Conservation (phyloP, 2,329 filamentous ascomycete genomes). For the Epichloe coenophiala region DNA sequence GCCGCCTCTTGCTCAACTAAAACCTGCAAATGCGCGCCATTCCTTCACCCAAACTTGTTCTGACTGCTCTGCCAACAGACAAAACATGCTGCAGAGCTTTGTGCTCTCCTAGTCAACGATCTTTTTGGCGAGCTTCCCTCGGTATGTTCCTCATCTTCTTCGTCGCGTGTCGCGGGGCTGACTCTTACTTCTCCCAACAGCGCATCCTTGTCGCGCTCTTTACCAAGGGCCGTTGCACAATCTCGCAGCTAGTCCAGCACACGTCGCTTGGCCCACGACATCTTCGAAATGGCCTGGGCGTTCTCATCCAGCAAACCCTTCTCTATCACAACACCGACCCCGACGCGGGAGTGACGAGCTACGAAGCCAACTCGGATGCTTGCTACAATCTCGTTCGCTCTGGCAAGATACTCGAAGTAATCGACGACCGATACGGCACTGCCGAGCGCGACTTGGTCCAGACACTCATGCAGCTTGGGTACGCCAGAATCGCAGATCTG, state of each 20-base stretch:
- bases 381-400: slow-evolving; percentile 73
- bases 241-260: slow-evolving; percentile 54
- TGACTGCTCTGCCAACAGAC: slow-evolving; percentile 31
- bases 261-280: slow-evolving; percentile 63
- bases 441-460: slow-evolving; percentile 62
- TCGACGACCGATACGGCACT: slow-evolving; percentile 61
- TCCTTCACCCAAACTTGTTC: slow-evolving; percentile 3
- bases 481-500: slow-evolving; percentile 59
- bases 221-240: slow-evolving; percentile 62
- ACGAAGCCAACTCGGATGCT: slow-evolving; percentile 69
- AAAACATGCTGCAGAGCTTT: slow-evolving; percentile 74
- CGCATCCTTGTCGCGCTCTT: slow-evolving; percentile 73
- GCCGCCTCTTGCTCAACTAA: slow-evolving; percentile 9
- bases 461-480: slow-evolving; percentile 62
- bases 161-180: slow-evolving; percentile 13
- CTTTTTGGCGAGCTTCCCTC: slow-evolving; percentile 84
- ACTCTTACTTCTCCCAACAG: slow-evolving; percentile 32
- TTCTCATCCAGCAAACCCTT: slow-evolving; percentile 81
- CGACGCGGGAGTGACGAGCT: slow-evolving; percentile 53
- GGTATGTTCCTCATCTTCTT: slow-evolving; percentile 34
- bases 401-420: slow-evolving; percentile 66
- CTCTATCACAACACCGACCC: slow-evolving; percentile 57
- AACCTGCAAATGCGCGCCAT: slow-evolving; percentile 4
- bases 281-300: slow-evolving; percentile 66
- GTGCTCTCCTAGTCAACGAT: slow-evolving; percentile 77